Evolutionary conservation across 2,329 filamentous ascomycete species (phyloP).

Genomic region (Colletotrichum sp.): DNA sequence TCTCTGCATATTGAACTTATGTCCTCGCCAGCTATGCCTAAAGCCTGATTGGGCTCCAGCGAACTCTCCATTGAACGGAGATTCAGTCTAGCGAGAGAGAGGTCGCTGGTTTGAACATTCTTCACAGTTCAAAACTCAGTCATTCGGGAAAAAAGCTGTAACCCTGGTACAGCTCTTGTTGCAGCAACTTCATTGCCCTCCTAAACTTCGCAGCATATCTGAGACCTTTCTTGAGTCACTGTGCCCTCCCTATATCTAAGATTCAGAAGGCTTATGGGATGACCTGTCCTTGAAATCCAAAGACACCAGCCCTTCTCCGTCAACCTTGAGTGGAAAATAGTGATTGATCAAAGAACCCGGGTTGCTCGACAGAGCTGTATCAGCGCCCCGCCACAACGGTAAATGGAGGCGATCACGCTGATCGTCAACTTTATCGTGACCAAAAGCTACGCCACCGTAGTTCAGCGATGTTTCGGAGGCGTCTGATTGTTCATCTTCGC

Average conservation of each 20-base stretch:
- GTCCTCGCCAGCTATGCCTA: no score
- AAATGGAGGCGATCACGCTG: neutral
- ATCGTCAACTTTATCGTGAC: neutral
- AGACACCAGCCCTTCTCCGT: neutral
- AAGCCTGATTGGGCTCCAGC: no score
- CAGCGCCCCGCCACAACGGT: neutral
- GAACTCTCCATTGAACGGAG: no score
- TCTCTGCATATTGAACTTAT: no score
- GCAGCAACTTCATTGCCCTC: neutral
- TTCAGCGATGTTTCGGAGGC: neutral
- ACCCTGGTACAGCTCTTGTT: neutral
- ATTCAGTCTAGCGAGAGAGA: no score
- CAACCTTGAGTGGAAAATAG: neutral
- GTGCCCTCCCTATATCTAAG: neutral
- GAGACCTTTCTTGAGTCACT: neutral
- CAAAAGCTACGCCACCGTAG: neutral
- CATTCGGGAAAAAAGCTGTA: neutral
- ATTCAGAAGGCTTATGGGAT: neutral
- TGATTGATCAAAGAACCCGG: neutral
- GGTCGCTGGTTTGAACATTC: no score
- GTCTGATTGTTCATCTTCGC: neutral
- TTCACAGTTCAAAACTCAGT: no score
- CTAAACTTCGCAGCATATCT: rapidly evolving
- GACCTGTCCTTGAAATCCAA: neutral
- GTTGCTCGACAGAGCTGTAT: neutral